Conservation (phyloP, 139 green algal species). For the Yamagishiella unicocca region DNA sequence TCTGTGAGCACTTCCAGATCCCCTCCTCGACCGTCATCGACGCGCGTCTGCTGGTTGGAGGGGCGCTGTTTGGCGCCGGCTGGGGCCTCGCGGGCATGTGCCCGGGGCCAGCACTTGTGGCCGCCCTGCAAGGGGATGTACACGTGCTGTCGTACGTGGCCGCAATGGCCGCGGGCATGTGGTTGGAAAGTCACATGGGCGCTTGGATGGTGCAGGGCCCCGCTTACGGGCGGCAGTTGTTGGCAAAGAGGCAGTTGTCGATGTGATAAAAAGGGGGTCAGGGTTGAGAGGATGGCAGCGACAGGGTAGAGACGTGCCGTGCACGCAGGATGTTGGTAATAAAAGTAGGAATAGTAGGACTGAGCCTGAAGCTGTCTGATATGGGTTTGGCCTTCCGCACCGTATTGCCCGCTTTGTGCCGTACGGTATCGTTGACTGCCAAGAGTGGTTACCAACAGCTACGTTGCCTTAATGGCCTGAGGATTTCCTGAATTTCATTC, state of each 20-base stretch:
- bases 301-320: not conserved
- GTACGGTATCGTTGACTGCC: no score
- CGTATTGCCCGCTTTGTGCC: no score
- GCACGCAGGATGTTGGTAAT: not conserved
- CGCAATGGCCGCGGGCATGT: constrained; percentile 56
- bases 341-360: not conserved
- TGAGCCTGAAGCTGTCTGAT: no score
- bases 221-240: no score
- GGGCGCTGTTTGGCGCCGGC: constrained; percentile 82
- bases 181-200: constrained; percentile 4
- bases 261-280: not conserved
- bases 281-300: not conserved
- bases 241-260: no score
- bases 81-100: constrained; percentile 86
- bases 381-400: no score
- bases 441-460: no score
- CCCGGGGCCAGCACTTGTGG: constrained; percentile 79
- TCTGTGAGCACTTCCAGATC: constrained; percentile 51
- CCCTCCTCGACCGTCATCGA: constrained; percentile 71
- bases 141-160: constrained; percentile 48
- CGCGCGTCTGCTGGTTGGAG: constrained; percentile 73
- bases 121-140: constrained; percentile 33
- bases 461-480: no score
- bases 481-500: no score
- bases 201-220: not conserved